Conservation (phyloP, 2,329 filamentous ascomycete genomes). For the Keithomyces neogunnii region DNA sequence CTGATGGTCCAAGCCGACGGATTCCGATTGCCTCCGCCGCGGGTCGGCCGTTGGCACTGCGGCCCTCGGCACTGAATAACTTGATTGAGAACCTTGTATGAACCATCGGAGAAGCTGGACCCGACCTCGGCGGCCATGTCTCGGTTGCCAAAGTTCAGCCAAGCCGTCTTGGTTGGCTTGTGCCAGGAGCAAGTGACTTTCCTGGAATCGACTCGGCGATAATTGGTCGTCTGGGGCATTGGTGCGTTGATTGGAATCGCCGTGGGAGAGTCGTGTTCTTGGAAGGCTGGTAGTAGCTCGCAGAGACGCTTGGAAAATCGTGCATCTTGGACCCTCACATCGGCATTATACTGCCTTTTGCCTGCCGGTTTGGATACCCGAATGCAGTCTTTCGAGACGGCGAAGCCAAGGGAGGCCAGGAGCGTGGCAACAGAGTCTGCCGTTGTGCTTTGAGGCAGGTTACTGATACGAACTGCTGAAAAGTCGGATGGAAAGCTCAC, state of each 20-base stretch:
- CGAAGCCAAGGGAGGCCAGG: constrained; percentile 8
- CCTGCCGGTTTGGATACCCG: neutral
- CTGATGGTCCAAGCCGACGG: constrained; percentile 2
- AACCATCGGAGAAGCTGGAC: constrained; percentile 12
- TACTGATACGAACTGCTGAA: constrained; percentile 24
- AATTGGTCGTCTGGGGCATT: constrained; percentile 14
- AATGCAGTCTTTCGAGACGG: neutral
- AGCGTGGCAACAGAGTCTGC: constrained; percentile 12
- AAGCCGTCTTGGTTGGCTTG: constrained; percentile 18
- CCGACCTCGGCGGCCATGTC: constrained; percentile 13
- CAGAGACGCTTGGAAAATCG: neutral
- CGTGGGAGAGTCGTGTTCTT: neutral
- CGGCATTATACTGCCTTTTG: neutral
- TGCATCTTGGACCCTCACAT: neutral
- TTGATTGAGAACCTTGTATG: constrained; percentile 10
- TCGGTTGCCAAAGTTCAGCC: constrained; percentile 19
- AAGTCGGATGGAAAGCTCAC: constrained; percentile 25
- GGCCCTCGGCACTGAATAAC: constrained; percentile 5
- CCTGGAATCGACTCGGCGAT: constrained; percentile 23
- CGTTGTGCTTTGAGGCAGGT: constrained; percentile 14
- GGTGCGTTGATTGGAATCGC: constrained; percentile 6
- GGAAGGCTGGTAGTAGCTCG: neutral
- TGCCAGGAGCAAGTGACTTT: constrained; percentile 29
- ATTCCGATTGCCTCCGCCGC: constrained; percentile 6
- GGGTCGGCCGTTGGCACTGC: constrained; percentile 2